phyloP scores from a whole-genome alignment of 495 filamentous ascomycete species.

The Apiosordaria backusii region DNA sequence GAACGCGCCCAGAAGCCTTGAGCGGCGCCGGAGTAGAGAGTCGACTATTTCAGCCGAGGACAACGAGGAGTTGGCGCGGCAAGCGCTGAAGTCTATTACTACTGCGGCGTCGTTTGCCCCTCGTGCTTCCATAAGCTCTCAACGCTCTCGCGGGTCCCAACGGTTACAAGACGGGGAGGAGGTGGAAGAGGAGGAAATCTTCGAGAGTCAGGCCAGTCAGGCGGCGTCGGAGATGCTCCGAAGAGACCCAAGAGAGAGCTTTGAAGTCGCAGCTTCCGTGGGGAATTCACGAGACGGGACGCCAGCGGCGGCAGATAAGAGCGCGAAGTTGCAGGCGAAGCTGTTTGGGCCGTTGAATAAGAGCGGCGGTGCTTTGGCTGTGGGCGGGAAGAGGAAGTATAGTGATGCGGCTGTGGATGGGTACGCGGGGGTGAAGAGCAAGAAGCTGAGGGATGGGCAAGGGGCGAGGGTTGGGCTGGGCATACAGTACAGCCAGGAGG shows the following conservation, averaged over 20 bases:
- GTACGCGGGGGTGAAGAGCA: constrained; percentile 43
- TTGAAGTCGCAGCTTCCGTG: constrained; percentile 44
- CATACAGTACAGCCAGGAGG: constrained; percentile 48
- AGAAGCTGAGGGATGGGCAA: constrained; percentile 56
- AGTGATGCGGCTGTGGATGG: constrained; percentile 40
- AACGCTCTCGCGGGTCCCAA: constrained; percentile 18
- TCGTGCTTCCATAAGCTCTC: constrained; percentile 32
- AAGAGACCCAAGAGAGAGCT: constrained; percentile 49
- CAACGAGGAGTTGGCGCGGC: constrained; percentile 56
- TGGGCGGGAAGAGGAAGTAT: constrained; percentile 56
- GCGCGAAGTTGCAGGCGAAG: constrained; percentile 58
- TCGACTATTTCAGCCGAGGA: constrained; percentile 88
- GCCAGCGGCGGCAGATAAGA: constrained; percentile 42
- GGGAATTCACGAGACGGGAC: constrained; percentile 42
- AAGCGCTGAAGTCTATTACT: constrained; percentile 55
- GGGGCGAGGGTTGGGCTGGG: constrained; percentile 57
- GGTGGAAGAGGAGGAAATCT: constrained; percentile 39
- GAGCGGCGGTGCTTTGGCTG: constrained; percentile 35
- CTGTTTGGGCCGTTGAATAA: constrained; percentile 67
- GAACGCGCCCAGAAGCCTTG: constrained; percentile 18
- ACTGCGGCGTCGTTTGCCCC: constrained; percentile 47
- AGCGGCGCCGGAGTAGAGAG: constrained; percentile 64
- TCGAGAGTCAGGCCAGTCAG: constrained; percentile 51
- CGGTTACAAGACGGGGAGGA: constrained; percentile 26
- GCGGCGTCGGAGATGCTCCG: constrained; percentile 55